Evolutionary conservation across 202 grass and related monocot genomes (phyloP).

Genomic region (Musa balbisiana): DNA sequence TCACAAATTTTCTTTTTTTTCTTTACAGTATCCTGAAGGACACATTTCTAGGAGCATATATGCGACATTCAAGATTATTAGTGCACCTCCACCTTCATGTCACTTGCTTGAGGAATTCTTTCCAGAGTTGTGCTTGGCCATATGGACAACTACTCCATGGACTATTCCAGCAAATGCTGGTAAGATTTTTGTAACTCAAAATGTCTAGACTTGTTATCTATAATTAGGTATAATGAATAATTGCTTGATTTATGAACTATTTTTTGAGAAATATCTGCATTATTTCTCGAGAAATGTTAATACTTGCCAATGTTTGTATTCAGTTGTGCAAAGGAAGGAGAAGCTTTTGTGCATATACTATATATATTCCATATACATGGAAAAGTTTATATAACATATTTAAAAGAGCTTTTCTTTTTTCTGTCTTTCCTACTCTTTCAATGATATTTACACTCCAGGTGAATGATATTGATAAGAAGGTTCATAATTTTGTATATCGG

Average conservation of each 20-base stretch:
- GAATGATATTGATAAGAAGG: too few relatives aligned
- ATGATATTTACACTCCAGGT: too few relatives aligned
- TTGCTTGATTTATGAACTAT: neutral
- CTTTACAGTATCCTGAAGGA: conserved; percentile 72
- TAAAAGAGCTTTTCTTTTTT: too few relatives aligned
- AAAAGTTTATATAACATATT: too few relatives aligned
- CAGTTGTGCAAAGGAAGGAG: too few relatives aligned
- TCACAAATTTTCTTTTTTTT: conserved; percentile 13
- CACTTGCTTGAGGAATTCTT: conserved; percentile 67
- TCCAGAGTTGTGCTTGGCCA: conserved; percentile 63
- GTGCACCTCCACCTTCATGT: conserved; percentile 27
- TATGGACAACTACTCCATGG: conserved; percentile 99
- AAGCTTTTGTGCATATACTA: too few relatives aligned
- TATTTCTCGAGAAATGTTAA: too few relatives aligned
- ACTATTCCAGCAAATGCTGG: conserved; percentile 98
- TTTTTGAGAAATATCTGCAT: neutral
- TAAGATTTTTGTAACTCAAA: conserved; percentile 44
- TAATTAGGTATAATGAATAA: neutral
- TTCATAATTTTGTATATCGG: too few relatives aligned
- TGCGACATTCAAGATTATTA: conserved; percentile 74
- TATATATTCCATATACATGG: too few relatives aligned
- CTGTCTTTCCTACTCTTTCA: too few relatives aligned
- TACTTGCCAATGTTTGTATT: too few relatives aligned
- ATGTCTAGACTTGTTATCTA: conserved; percentile 14
- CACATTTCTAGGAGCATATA: conserved; percentile 98